phyloP scores from a whole-genome alignment of 768 basidiomycete species.

The Daedalea quercina region DNA sequence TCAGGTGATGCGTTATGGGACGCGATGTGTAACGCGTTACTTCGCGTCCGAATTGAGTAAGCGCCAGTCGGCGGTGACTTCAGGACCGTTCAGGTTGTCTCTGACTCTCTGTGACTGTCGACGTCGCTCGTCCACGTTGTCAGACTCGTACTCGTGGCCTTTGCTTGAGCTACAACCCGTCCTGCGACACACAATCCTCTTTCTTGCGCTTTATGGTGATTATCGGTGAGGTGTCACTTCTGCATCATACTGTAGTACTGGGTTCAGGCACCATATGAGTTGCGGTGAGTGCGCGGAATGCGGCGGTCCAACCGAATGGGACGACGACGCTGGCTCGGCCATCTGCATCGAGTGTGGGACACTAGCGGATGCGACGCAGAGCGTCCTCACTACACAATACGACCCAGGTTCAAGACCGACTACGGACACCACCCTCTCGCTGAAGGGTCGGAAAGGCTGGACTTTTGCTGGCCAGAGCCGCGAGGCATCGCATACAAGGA shows the following conservation, averaged over 20 bases:
- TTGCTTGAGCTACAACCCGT: too few relatives aligned
- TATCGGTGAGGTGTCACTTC: too few relatives aligned
- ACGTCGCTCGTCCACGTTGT: too few relatives aligned
- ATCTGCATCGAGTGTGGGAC: constrained; percentile 71
- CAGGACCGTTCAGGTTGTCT: too few relatives aligned
- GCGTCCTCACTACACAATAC: constrained; percentile 44
- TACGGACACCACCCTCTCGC: constrained; percentile 25
- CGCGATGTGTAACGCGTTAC: background rate
- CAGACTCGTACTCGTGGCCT: too few relatives aligned
- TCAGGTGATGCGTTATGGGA: too few relatives aligned
- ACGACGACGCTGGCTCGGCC: constrained; percentile 50
- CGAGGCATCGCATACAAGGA: constrained; percentile 57
- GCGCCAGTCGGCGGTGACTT: background rate
- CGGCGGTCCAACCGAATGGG: constrained; percentile 42
- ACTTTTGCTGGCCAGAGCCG: constrained; percentile 60
- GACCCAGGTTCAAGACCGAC: constrained; percentile 29
- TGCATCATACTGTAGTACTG: too few relatives aligned
- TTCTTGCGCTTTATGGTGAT: too few relatives aligned
- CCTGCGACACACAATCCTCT: too few relatives aligned
- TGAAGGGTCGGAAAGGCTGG: constrained; percentile 50
- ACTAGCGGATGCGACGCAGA: constrained; percentile 57
- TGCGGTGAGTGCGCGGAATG: constrained; percentile 44
- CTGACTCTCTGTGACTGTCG: too few relatives aligned
- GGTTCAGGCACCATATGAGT: constrained; percentile 12
- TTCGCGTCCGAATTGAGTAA: background rate